Base-by-base conservation (phyloP, 495 filamentous ascomycete genomes). In the Cetradonia linearis region DNA sequence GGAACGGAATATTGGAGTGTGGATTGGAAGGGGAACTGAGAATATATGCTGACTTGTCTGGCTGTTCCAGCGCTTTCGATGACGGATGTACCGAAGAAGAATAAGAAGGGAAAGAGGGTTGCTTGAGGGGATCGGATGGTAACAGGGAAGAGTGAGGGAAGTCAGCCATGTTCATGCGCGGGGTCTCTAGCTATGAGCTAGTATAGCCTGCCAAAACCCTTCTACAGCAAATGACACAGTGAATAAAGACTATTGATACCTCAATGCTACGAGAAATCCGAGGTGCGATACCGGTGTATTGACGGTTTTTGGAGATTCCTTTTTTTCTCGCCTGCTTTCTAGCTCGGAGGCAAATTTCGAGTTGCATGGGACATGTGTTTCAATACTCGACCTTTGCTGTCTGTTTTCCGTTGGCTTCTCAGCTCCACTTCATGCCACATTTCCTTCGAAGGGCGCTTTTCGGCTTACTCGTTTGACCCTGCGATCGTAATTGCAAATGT, bases 51-150 rank as follows among this genome's bases (percentile, higher is more conserved):
- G 67, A 73, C 62, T 53, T 9, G 52, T 36, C 56, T 59, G 33
- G 1, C 33, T 44, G 20, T 33, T 55, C 67, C 70, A 91, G 87
- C 77, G 62, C 84, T 90, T 66, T 81, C 80, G 68, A 87, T 89
- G 69, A 81, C 78, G 70, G 87, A 91, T 66, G 85, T 88, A 68
- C 81, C 84, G 69, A 86, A 86, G 78, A 85, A 84, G 73, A 82
- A 81, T 70, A 81, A 82, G 75, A 86, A 83, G 78, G 76, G 73
- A 67, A 84, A 81, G 76, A 66, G 64, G 36, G 62, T 59, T 23
- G 65, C 62, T 46, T 68, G 55, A 65, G 49, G 34, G 55, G 28
- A 11, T 49, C n/a, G 28, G 48, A 23, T 14, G 42, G 36, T 49
- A 20, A 18, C 10, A 9, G 10, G 10, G 57, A 42, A 27, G 20